Conservation (phyloP, 1,139 yeast genomes). For the Blastobotrys buckinghamii region DNA sequence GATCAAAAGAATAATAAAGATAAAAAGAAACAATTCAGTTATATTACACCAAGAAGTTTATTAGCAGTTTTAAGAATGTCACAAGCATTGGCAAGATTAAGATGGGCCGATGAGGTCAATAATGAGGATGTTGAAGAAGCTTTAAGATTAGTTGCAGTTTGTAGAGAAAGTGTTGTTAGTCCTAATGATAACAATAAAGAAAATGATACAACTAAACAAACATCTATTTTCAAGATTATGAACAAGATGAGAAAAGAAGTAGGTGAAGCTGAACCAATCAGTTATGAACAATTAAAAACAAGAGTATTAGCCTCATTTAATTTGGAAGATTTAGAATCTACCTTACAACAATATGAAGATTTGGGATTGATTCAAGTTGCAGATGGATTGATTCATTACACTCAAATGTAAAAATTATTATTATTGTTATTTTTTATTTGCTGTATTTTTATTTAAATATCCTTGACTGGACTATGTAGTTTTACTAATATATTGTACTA, state of each 20-base stretch:
- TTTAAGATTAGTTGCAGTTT: slow-evolving; percentile 74
- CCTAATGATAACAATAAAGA: slow-evolving; percentile 21
- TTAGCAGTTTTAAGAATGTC: slow-evolving; percentile 88
- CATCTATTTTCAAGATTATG: slow-evolving; percentile 59
- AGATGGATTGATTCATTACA: not conserved
- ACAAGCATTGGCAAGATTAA: slow-evolving; percentile 87
- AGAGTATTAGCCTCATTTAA: slow-evolving; percentile 86
- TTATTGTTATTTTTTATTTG: not conserved
- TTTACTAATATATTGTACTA: not conserved
- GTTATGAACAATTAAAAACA: slow-evolving; percentile 55
- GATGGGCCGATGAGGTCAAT: slow-evolving; percentile 69
- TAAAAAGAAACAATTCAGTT: slow-evolving; percentile 74
- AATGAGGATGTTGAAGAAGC: slow-evolving; percentile 94
- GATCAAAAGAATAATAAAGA: slow-evolving; percentile 78
- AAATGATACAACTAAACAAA: slow-evolving; percentile 45
- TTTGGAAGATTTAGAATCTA: slow-evolving; percentile 65
- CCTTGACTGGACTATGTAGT: too few relatives aligned
- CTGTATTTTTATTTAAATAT: not conserved
- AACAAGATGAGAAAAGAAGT: slow-evolving; percentile 41
- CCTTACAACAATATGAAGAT: slow-evolving; percentile 57
- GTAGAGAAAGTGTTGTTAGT: slow-evolving; percentile 68
- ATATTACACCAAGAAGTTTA: slow-evolving; percentile 92
- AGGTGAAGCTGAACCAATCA: slow-evolving; percentile 43
- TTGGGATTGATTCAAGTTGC: slow-evolving; percentile 2
- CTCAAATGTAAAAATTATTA: not conserved